phyloP scores from a whole-genome alignment of 805 yeast genomes.

The Saturnispora saitoi region DNA sequence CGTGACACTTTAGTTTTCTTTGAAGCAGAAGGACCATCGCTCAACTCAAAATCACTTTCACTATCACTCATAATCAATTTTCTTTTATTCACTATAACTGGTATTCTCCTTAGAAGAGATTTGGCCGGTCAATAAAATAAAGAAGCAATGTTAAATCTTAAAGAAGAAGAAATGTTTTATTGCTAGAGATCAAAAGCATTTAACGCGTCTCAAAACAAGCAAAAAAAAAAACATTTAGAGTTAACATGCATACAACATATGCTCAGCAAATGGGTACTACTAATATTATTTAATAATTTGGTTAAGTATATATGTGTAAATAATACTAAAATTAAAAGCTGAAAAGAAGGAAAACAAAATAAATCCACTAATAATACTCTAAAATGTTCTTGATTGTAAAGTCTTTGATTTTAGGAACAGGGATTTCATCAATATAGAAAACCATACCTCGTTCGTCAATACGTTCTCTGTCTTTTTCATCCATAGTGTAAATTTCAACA shows the following conservation, averaged over 20 bases:
- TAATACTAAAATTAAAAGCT: background rate
- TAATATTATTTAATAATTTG: background rate
- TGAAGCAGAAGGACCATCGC: background rate
- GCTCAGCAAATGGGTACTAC: background rate
- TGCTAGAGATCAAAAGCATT: background rate
- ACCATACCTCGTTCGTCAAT: slow-evolving; percentile 82
- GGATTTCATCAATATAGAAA: slow-evolving; percentile 68
- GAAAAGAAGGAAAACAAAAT: too few relatives aligned
- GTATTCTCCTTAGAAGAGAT: too few relatives aligned
- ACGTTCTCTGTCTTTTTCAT: slow-evolving; percentile 83
- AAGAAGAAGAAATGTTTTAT: too few relatives aligned
- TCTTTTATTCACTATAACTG: background rate
- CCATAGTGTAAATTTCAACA: slow-evolving; percentile 69
- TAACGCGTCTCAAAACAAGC: background rate
- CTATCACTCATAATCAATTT: slow-evolving; percentile 2
- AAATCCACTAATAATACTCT: slow-evolving; percentile 38
- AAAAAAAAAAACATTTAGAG: background rate
- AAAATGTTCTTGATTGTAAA: slow-evolving; percentile 52
- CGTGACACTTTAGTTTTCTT: background rate
- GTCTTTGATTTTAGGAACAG: slow-evolving; percentile 55
- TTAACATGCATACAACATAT: background rate
- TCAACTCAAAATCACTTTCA: slow-evolving; percentile 6
- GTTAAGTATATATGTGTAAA: background rate
- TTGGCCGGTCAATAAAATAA: too few relatives aligned
- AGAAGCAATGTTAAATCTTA: too few relatives aligned